These are phyloP conservation scores for Bocquillonia castaneifolia DNA, from an alignment of 441 rosid species.

Conservation along the genomic window DNA sequence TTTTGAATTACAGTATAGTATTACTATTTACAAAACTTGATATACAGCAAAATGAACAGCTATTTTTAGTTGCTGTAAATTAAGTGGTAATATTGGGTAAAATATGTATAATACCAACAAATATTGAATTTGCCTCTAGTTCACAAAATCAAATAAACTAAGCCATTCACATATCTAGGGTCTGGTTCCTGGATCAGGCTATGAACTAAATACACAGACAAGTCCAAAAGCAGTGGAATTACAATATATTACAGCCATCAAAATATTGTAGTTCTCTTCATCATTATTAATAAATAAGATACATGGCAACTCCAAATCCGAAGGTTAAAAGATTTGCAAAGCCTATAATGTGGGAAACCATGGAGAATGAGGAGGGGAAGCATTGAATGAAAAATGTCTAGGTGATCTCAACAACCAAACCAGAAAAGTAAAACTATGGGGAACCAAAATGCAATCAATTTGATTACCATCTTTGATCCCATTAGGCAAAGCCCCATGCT, in stretches of 20 bases:
- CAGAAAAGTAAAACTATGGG: not conserved
- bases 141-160: not conserved
- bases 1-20: not conserved
- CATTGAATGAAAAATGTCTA: not conserved
- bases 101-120: not conserved
- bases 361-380: not conserved
- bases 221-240: not conserved
- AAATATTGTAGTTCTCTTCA: not conserved
- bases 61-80: not conserved
- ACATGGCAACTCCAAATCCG: not conserved
- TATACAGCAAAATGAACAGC: not conserved
- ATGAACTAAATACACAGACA: not conserved
- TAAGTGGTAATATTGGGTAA: not conserved
- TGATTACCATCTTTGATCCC: not conserved
- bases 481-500: not conserved
- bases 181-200: not conserved
- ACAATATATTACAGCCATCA: not conserved
- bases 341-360: not conserved
- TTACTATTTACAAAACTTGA: too few species aligned
- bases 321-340: not conserved
- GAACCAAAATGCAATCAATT: not conserved
- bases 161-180: not conserved
- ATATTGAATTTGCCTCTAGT: constrained; percentile 1
- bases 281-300: not conserved
- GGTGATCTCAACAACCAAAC: not conserved